Percentiles rank a stretch among this genome's conserved stretches.
Evolutionary conservation across 2,329 filamentous ascomycete species (phyloP).

Genomic region (Aureobasidium namibiae): DNA sequence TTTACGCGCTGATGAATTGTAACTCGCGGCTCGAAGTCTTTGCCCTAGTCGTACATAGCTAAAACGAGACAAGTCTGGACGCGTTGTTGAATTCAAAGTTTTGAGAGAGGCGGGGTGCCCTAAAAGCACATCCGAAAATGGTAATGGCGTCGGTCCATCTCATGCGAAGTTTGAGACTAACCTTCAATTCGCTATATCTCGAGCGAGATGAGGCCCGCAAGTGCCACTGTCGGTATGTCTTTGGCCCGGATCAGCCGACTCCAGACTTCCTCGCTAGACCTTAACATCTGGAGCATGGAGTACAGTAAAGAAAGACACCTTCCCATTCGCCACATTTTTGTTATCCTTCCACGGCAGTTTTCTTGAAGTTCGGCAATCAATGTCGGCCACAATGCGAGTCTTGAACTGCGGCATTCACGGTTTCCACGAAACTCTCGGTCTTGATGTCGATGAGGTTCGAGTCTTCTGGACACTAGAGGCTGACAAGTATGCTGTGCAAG

Average conservation of each 20-base stretch:
- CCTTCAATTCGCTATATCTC: neutral
- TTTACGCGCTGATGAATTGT: no score
- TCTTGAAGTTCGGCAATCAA: neutral
- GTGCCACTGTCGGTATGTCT: neutral
- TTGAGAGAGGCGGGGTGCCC: neutral
- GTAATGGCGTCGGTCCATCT: conserved; percentile 2
- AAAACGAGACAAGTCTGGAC: no score
- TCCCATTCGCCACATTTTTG: neutral
- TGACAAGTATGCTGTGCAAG: conserved; percentile 26
- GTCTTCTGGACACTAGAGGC: conserved; percentile 30
- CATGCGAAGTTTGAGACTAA: neutral
- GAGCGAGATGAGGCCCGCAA: neutral
- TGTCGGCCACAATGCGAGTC: conserved; percentile 17
- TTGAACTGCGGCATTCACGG: conserved; percentile 31
- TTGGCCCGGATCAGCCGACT: neutral
- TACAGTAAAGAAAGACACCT: neutral
- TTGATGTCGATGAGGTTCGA: conserved; percentile 31
- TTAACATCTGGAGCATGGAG: neutral
- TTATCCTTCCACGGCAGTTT: neutral
- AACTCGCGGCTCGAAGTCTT: no score
- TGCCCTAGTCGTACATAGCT: no score
- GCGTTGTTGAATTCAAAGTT: no score
- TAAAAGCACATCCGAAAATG: neutral
- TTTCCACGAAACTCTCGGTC: conserved; percentile 32
- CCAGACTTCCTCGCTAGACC: accelerated